Conservation (phyloP, 176 grass and related monocot genomes). For the Hordeum vulgare region DNA sequence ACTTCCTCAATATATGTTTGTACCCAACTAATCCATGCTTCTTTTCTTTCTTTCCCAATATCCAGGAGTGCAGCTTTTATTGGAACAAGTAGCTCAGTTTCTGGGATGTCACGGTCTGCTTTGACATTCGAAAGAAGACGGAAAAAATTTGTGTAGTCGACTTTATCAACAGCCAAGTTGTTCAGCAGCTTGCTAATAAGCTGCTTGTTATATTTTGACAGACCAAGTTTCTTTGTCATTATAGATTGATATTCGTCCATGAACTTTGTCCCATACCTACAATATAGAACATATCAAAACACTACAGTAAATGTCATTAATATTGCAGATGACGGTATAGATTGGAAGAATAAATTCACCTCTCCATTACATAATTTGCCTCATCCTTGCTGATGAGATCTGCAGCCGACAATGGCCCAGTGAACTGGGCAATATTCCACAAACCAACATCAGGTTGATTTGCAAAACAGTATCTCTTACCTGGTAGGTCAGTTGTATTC, state of each 20-base stretch:
- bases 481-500: conserved; percentile 93
- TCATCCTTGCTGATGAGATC: conserved; percentile 84
- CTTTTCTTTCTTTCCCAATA: conserved; percentile 96
- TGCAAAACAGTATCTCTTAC: conserved; percentile 90
- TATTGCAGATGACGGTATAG: neutral
- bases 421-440: conserved; percentile 96
- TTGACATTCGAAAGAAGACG: conserved; percentile 88
- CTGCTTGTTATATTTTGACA: conserved; percentile 91
- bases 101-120: conserved; percentile 48
- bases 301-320: neutral
- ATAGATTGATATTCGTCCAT: conserved; percentile 98
- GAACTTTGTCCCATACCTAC: conserved; percentile 90
- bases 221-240: conserved; percentile 87
- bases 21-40: conserved; percentile 92
- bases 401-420: conserved; percentile 60
- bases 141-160: conserved; percentile 97
- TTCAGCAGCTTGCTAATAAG: conserved; percentile 76
- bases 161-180: conserved; percentile 90
- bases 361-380: conserved; percentile 94
- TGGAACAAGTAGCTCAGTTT: conserved; percentile 70
- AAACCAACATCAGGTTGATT: conserved; percentile 97
- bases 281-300: conserved; percentile 14
- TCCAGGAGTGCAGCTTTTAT: conserved; percentile 89
- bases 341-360: conserved; percentile 42
- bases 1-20: conserved; percentile 94